A percentile compares a stretch with the other conserved stretches of the same genome.
Evolutionary conservation across 495 filamentous ascomycete genomes (phyloP).

Genomic region (Penicillium simplicissimum): DNA sequence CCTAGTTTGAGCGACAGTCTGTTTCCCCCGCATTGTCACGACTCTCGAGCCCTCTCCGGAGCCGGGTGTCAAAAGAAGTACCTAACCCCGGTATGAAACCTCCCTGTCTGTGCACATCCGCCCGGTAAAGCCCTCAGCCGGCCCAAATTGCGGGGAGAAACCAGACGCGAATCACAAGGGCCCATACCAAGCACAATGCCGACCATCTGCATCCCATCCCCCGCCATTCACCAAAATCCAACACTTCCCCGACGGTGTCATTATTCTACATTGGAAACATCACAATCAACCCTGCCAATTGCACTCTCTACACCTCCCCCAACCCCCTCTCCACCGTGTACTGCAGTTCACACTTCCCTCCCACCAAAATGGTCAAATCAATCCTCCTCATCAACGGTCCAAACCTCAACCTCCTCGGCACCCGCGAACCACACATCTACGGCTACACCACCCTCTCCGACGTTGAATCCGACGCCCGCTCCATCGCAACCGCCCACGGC

Average conservation of each 20-base stretch:
- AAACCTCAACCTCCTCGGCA: conserved; percentile 79
- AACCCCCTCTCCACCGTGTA: neutral
- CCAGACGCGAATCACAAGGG: conserved; percentile 2
- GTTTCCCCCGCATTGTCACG: neutral
- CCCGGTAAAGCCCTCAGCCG: conserved; percentile 31
- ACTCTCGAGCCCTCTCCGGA: neutral
- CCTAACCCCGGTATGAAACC: neutral
- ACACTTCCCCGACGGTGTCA: neutral
- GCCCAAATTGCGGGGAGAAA: conserved; percentile 18
- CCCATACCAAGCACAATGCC: neutral
- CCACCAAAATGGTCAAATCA: conserved; percentile 42
- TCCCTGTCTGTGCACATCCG: neutral
- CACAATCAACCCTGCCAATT: neutral
- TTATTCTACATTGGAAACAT: neutral
- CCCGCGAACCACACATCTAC: conserved; percentile 70
- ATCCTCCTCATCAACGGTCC: conserved; percentile 78
- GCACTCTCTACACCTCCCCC: neutral
- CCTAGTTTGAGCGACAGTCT: neutral
- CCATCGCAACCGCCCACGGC: conserved; percentile 44
- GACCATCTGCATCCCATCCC: neutral
- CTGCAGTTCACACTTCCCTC: neutral
- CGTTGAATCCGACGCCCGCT: conserved; percentile 46
- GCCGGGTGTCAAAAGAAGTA: too few species aligned
- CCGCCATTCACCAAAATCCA: neutral
- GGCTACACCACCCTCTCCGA: conserved; percentile 63